Evolutionary conservation across 148 eudicot species (phyloP).

Genomic region (Cornus kousa): DNA sequence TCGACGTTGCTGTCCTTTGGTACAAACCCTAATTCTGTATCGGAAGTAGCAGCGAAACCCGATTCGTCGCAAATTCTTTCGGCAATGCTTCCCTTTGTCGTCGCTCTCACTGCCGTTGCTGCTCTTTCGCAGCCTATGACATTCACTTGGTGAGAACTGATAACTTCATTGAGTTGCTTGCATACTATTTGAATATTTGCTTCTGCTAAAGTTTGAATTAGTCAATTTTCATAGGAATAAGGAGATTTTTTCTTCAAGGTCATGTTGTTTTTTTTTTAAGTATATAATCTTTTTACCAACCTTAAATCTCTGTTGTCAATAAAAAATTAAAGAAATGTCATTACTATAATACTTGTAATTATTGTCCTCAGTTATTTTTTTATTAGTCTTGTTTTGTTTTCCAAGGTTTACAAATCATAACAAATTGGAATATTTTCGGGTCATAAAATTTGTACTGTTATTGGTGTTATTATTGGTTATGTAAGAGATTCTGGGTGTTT

Average conservation of each 20-base stretch:
- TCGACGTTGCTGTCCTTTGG: slow-evolving; percentile 71
- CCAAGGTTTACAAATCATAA: neutral
- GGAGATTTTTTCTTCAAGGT: too few relatives aligned
- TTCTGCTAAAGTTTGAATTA: neutral
- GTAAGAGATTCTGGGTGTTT: neutral
- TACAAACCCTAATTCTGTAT: slow-evolving; percentile 20
- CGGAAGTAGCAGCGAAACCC: slow-evolving; percentile 21
- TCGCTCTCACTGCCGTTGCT: slow-evolving; percentile 78
- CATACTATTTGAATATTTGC: neutral
- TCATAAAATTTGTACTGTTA: neutral
- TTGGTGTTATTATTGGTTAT: neutral
- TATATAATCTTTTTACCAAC: neutral
- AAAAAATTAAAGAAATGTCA: neutral
- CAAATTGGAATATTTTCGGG: neutral
- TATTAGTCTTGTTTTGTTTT: neutral
- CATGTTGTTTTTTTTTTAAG: neutral
- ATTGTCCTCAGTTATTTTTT: neutral
- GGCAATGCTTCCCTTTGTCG: slow-evolving; percentile 89
- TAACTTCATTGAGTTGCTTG: neutral
- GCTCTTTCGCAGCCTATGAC: slow-evolving; percentile 80
- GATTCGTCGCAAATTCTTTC: slow-evolving; percentile 70
- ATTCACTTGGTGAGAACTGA: slow-evolving; percentile 68
- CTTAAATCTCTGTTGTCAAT: neutral
- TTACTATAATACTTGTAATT: neutral
- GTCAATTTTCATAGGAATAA: too few relatives aligned